These are phyloP conservation scores for Gynochthodes officinalis DNA, from an alignment of 257 asterid genomes.

Conservation along the genomic window DNA sequence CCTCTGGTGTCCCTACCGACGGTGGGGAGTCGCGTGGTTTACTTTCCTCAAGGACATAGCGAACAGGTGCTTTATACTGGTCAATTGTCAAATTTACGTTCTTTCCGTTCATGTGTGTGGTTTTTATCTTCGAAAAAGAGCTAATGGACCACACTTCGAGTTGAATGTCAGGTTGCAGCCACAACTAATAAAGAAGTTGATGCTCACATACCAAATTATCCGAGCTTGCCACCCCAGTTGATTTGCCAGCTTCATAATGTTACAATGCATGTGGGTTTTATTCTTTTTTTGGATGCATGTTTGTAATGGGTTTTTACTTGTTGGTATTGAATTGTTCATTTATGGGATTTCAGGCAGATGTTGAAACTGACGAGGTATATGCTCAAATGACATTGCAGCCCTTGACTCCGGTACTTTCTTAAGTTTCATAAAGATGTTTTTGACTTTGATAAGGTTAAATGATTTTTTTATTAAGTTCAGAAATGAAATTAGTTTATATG, in stretches of 20 bases:
- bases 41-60: constrained; percentile 99
- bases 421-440: constrained; percentile 2
- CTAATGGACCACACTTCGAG: constrained; percentile 31
- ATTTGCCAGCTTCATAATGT: constrained; percentile 98
- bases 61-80: constrained; percentile 65
- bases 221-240: constrained; percentile 83
- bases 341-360: constrained; percentile 77
- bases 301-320: constrained; percentile 18
- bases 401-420: constrained; percentile 57
- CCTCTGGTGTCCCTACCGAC: constrained; percentile 88
- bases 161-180: constrained; percentile 70
- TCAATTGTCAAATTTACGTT: not conserved
- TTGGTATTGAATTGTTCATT: constrained; percentile 24
- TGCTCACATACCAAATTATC: constrained; percentile 92
- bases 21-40: constrained; percentile 88
- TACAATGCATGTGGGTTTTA: constrained; percentile 89
- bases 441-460: constrained; percentile 13
- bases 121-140: constrained; percentile 16
- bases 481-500: constrained; percentile 11
- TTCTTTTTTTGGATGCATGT: constrained; percentile 22
- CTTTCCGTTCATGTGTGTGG: constrained; percentile 11
- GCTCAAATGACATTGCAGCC: constrained; percentile 99
- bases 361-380: constrained; percentile 95
- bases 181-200: constrained; percentile 93
- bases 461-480: constrained; percentile 5